Base-by-base conservation (phyloP, 371 early-diverging fungal species). In the Nematocida homosporus region DNA sequence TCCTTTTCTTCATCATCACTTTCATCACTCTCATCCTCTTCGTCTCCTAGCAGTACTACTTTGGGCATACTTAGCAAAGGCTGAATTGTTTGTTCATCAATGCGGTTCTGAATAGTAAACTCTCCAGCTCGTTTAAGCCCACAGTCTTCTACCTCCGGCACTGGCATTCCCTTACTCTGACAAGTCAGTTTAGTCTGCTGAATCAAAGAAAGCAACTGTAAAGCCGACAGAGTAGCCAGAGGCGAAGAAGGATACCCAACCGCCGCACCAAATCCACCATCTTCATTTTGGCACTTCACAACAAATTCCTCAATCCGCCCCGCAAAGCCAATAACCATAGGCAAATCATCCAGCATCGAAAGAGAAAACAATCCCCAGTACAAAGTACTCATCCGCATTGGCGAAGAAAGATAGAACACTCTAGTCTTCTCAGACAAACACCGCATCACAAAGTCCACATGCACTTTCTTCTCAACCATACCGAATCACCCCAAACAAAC, bases 251-350 rank as follows among this genome's bases (percentile, higher is more conserved):
- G 94, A 83, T 94, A 94, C 16, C 86, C 87, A 0, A 81, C 53
- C 80, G 88, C 88, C 0, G 92, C 95, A 37, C 94, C 93, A 85
- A 94, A 95, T 0, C 95, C 95, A 2, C 93, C 91, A 61, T 82
- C 79, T 65, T 30, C 34, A 51, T 82, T 82, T 60, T 66, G 78
- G 54, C 83, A 80, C 18, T 27, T 52, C n/a, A 55, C 5, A 4
- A 79, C 67, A 65, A 68, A 82, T n/a, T 38, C 10, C 13, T 53
- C 1, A 4, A 78, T 20, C 41, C 44, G 37, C 29, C 52, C n/a
- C 35, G 51, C 32, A 13, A 79, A 41, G 23, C 55, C 30, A 38
- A 63, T 42, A 27, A 72, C 29, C 29, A n/a, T 6, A n/a, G 25
- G 20, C 18, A 16, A 8, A 6, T 59, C 61, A 8, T 72, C 47